Conservation (phyloP, 176 grass and related monocot species). For the Oryza meyeriana region DNA sequence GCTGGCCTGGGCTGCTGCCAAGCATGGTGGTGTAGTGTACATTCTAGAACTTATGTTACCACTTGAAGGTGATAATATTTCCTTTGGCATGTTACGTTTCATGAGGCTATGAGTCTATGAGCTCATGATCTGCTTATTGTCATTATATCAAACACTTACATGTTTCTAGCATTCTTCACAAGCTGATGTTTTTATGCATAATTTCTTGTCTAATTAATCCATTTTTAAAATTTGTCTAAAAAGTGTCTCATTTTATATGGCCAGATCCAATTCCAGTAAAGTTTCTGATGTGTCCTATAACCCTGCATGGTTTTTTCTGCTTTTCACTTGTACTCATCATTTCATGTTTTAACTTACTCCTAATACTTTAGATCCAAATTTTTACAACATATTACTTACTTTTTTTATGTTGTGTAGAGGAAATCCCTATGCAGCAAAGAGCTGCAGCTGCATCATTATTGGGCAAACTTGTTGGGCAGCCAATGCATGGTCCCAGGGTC, state of each 20-base stretch:
- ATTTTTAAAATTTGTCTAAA: constrained; percentile 8
- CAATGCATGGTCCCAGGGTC: constrained; percentile 99
- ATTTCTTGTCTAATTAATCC: background rate
- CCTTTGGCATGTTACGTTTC: background rate
- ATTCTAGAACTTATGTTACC: constrained; percentile 99
- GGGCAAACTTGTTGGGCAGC: constrained; percentile 88
- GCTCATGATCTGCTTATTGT: background rate
- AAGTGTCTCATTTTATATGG: constrained; percentile 14
- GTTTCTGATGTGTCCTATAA: background rate
- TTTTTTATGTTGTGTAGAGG: constrained; percentile 53
- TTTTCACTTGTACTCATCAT: background rate
- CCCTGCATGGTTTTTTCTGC: background rate
- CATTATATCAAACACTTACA: constrained; percentile 17
- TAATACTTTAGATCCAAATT: constrained; percentile 1
- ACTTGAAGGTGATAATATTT: constrained; percentile 54
- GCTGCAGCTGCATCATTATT: constrained; percentile 90
- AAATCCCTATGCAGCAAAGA: constrained; percentile 93
- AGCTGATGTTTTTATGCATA: constrained; percentile 2
- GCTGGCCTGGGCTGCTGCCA: constrained; percentile 96
- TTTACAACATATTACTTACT: constrained; percentile 30
- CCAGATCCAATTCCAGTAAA: background rate
- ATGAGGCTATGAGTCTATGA: background rate
- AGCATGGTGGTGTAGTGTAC: constrained; percentile 96
- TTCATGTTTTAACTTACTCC: constrained; percentile 14
- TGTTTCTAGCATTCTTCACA: constrained; percentile 6